Percentiles rank a stretch among this genome's conserved stretches.
phyloP scores from a whole-genome alignment of 2,329 filamentous ascomycete species.

The Calonectria naviculata region DNA sequence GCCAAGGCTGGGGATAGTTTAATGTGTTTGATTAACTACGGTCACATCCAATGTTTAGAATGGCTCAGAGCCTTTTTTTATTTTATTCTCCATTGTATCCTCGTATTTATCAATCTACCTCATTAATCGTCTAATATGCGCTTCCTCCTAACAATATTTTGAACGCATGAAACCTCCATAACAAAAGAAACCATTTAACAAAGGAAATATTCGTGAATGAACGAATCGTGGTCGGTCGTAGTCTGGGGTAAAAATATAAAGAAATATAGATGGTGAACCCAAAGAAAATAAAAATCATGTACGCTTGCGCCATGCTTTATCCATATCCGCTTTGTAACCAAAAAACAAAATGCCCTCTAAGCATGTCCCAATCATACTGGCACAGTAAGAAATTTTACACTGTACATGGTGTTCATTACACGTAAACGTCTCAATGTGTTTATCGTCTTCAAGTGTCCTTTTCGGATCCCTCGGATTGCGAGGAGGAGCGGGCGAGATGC shows the following conservation, averaged over 20 bases:
- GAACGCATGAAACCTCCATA: not conserved
- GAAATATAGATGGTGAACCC: not conserved
- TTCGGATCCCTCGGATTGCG: constrained; percentile 22
- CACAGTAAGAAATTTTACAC: constrained; percentile 17
- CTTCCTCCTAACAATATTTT: not conserved
- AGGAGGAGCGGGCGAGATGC: constrained; percentile 22
- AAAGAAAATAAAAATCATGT: not conserved
- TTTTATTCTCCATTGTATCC: not conserved
- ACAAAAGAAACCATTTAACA: constrained; percentile 10
- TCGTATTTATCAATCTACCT: not conserved
- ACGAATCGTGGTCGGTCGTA: constrained; percentile 3
- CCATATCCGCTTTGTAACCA: not conserved
- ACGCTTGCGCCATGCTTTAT: constrained; percentile 5
- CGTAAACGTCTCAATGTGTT: not conserved
- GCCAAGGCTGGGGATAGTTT: too few relatives aligned
- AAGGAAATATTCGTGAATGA: not conserved
- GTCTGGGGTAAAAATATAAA: not conserved
- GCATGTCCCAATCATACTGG: not conserved
- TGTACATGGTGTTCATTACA: constrained; percentile 20
- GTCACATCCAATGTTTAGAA: not conserved
- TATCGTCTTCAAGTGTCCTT: not conserved
- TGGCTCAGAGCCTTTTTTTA: not conserved
- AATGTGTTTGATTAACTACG: too few relatives aligned
- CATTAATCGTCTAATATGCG: constrained; percentile 1
- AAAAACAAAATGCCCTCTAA: not conserved